Evolutionary conservation across 139 green algal species (phyloP).

Genomic region (Volvox africanus): DNA sequence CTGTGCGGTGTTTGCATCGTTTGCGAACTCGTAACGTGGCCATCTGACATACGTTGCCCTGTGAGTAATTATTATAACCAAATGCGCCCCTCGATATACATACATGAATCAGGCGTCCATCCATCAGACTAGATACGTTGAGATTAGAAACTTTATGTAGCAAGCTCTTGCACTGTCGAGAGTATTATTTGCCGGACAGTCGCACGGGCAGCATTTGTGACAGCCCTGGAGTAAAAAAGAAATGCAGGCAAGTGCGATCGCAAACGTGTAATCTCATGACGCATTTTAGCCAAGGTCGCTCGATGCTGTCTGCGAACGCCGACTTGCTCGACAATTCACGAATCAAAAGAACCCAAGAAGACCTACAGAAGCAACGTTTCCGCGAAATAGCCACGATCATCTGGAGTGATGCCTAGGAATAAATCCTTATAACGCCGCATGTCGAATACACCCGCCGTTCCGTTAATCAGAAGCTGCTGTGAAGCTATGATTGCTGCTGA

Average conservation of each 20-base stretch:
- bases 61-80: background rate
- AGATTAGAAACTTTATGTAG: no score
- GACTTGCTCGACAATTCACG: background rate
- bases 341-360: background rate
- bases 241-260: no score
- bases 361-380: background rate
- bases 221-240: no score
- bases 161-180: no score
- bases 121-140: no score
- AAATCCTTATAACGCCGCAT: background rate
- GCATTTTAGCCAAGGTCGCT: background rate
- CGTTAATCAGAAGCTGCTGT: background rate
- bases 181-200: no score
- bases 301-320: background rate
- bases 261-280: no score
- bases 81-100: background rate
- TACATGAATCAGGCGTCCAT: no score
- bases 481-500: background rate
- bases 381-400: background rate
- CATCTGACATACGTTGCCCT: background rate
- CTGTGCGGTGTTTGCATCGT: background rate
- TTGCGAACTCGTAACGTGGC: background rate
- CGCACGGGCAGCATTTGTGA: no score
- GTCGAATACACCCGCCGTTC: background rate
- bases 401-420: background rate